phyloP scores from a whole-genome alignment of 2,329 filamentous ascomycete species.

The Fusarium concolor region DNA sequence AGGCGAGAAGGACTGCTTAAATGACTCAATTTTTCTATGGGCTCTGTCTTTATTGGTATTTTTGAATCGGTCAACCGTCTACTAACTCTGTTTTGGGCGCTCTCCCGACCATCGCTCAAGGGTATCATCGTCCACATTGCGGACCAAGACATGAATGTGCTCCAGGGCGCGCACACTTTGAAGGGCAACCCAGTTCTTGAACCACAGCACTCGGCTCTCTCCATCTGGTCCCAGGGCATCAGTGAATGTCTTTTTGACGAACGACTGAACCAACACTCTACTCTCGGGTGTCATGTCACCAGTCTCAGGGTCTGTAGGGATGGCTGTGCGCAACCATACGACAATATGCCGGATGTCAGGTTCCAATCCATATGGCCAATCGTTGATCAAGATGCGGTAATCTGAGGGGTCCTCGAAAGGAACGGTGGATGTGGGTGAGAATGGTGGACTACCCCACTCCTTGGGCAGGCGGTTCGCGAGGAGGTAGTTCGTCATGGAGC shows the following conservation, averaged over 20 bases:
- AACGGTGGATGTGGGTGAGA: slow-evolving; percentile 60
- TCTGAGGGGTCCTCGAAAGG: slow-evolving; percentile 68
- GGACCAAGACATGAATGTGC: slow-evolving; percentile 85
- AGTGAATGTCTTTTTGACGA: slow-evolving; percentile 77
- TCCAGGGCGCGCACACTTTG: slow-evolving; percentile 90
- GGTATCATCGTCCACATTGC: slow-evolving; percentile 62
- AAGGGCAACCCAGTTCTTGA: slow-evolving; percentile 91
- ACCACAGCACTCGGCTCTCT: slow-evolving; percentile 77
- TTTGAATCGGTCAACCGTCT: slow-evolving; percentile 10
- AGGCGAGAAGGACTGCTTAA: slow-evolving; percentile 66
- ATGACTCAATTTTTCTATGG: slow-evolving; percentile 9
- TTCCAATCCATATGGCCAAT: slow-evolving; percentile 90
- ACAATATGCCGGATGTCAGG: slow-evolving; percentile 81
- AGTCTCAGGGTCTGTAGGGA: slow-evolving; percentile 76
- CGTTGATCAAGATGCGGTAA: slow-evolving; percentile 82
- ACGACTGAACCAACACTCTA: slow-evolving; percentile 72
- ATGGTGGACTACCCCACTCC: slow-evolving; percentile 73
- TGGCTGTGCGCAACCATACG: slow-evolving; percentile 87
- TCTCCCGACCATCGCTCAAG: slow-evolving; percentile 66
- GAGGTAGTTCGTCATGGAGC: slow-evolving; percentile 83
- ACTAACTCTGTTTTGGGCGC: slow-evolving; percentile 53
- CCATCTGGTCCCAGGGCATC: slow-evolving; percentile 63
- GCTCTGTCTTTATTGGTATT: slow-evolving; percentile 8
- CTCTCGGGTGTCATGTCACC: slow-evolving; percentile 80
- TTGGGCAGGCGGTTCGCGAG: slow-evolving; percentile 75